Conservation (phyloP, 306 rosid species). For the Carpinus viminea region DNA sequence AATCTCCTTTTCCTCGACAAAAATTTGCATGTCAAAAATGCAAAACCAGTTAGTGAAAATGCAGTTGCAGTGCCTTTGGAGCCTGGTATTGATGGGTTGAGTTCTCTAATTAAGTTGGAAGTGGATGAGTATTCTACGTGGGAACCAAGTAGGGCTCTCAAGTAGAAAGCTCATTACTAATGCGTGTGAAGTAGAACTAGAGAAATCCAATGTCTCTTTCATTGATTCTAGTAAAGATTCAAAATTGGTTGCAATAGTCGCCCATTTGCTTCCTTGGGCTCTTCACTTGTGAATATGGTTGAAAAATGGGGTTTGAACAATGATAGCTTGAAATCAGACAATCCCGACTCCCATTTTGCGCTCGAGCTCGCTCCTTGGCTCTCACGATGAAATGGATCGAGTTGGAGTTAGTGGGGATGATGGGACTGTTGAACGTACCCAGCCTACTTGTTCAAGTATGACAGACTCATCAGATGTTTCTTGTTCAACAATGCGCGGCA, state of each 20-base stretch:
- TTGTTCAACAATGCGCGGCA: conserved; percentile 42
- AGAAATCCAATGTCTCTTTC: conserved; percentile 33
- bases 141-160: conserved; percentile 23
- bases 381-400: conserved; percentile 40
- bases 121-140: conserved; percentile 35
- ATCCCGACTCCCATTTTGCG: conserved; percentile 30
- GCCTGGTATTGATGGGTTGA: conserved; percentile 32
- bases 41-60: conserved; percentile 26
- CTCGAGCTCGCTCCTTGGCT: conserved; percentile 49
- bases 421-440: conserved; percentile 49
- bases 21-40: conserved; percentile 30
- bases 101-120: conserved; percentile 46
- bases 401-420: conserved; percentile 30
- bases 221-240: conserved; percentile 43
- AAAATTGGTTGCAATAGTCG: conserved; percentile 36
- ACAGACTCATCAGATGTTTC: conserved; percentile 62
- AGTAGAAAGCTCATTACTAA: conserved; percentile 26
- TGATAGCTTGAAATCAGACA: conserved; percentile 32
- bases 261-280: too few species aligned
- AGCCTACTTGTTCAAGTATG: conserved; percentile 52
- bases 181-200: conserved; percentile 31
- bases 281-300: conserved; percentile 29
- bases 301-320: conserved; percentile 24
- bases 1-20: conserved; percentile 40
- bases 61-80: conserved; percentile 29